These are phyloP conservation scores for Penicillium verrucosum DNA, from an alignment of 2,329 filamentous ascomycete genomes.

Conservation along the genomic window DNA sequence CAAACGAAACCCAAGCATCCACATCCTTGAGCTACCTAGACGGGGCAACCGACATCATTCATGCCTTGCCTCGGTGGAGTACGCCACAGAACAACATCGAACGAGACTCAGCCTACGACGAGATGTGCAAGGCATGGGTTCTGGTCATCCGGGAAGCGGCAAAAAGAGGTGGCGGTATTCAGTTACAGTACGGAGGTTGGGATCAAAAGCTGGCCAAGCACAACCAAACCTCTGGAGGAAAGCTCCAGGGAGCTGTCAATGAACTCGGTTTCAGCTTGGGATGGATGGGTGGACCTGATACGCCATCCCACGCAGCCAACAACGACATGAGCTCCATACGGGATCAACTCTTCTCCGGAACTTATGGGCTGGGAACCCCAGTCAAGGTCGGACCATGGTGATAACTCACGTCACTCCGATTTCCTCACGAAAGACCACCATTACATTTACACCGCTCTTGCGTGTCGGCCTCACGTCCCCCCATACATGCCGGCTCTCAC, in stretches of 20 bases:
- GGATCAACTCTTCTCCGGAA: constrained; percentile 56
- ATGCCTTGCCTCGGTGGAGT: constrained; percentile 87
- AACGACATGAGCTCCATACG: constrained; percentile 50
- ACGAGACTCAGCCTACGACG: constrained; percentile 94
- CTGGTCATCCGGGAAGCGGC: constrained; percentile 85
- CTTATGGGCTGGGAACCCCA: constrained; percentile 53
- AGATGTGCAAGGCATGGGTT: constrained; percentile 90
- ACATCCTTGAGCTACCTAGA: constrained; percentile 85
- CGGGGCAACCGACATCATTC: constrained; percentile 83
- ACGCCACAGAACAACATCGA: constrained; percentile 83
- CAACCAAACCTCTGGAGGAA: constrained; percentile 79
- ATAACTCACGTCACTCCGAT: constrained; percentile 15
- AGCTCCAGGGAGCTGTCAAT: constrained; percentile 73
- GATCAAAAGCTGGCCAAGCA: constrained; percentile 83
- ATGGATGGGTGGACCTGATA: constrained; percentile 63
- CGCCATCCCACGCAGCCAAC: constrained; percentile 28
- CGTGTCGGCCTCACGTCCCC: constrained; percentile 11
- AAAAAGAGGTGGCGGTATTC: constrained; percentile 86
- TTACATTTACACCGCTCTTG: constrained; percentile 8
- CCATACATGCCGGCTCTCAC: constrained; percentile 13
- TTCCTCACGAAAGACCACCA: constrained; percentile 4
- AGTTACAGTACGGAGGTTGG: constrained; percentile 86
- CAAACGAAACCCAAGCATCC: constrained; percentile 79
- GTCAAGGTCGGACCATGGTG: constrained; percentile 58
- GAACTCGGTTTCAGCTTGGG: constrained; percentile 71